Evolutionary conservation across 2,329 filamentous ascomycete species (phyloP), one percentile per base, ranked within the genome.

Genomic region (Trichoderma polysporum): DNA sequence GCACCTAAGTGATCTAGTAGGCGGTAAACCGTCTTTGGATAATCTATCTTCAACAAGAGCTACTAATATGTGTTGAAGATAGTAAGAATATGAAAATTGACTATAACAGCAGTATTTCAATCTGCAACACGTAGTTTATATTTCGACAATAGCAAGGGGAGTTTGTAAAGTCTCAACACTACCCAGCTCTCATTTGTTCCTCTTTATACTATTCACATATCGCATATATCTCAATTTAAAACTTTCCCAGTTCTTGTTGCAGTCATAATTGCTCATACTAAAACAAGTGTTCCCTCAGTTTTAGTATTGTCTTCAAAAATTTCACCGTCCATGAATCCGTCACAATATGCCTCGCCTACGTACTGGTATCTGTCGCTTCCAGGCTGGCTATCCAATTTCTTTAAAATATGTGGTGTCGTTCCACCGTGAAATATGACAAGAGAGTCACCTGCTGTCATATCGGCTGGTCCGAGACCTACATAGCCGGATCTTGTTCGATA

Each of bases 241-340:
- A 4, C 9, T 37, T 59, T 27, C 56, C 3, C n/a, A 22, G 5
- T 0, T 49, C 13, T 49, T 3, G 12, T 12, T 49, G n/a, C 8
- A 25, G 22, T 19, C 1, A 13, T 27, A 13, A 12, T 17, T 9
- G n/a, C 56, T 61, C 25, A 62, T 8, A 39, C 66, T 4, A 70
- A 19, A 7, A 68, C 12, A 37, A 69, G 70, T 3, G 17, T n/a
- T 35, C 6, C 35, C 1, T 69, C 62, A 6, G 33, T 22, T 5
- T 45, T 50, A 9, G 57, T 31, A 2, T 45, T 47, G 22, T 29
- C 68, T 68, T 67, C 59, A 65, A 75, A 57, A 15, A 72, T 61
- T 67, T 78, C 74, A 1, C 76, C 76, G 15, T 76, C 64, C 76
- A 78, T 78, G 17, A 78, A 58, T 2, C 76, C 76, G 19, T 77